Evolutionary conservation across 2,329 filamentous ascomycete species (phyloP), one percentile per base, ranked within the genome.

Genomic region (Eutypa lata): DNA sequence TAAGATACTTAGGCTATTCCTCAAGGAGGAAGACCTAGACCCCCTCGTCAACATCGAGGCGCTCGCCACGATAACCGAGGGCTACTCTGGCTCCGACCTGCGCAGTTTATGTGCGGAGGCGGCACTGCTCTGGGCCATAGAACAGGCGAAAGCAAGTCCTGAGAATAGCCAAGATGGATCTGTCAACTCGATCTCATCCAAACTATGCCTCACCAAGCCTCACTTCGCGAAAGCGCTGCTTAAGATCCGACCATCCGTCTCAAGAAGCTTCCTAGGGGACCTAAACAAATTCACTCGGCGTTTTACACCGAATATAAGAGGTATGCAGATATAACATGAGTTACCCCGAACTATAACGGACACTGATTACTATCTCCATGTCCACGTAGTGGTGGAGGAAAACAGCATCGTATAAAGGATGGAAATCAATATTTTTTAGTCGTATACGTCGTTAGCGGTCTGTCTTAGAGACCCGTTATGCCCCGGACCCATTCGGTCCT

Each of bases 61-160:
- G 8, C 60, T 80, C 3, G 75, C 77, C 2, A 67, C 63, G 24
- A 68, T 70, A 16, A 80, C 78, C 1, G 69, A 72, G 0, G 68
- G 76, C 24, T 80, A 79, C 57, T 79, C 77, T 1, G 78, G 78
- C 16, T 79, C 76, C 1, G 78, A 81, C 54, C 63, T 80, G 48
- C 80, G 79, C 63, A 80, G 77, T 54, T 63, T 80, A 21, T 73
- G 71, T 19, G 76, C 78, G 10, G 71, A 75, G 3, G 77, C 77
- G n/a, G 77, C 77, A 7, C n/a, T 22, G 8, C 40, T 21, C 7
- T 19, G n/a, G n/a, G 19, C 19, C 7, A 7, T 21, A 7, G 40
- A 43, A 14, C 40, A 43, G 40, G 2, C 2, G 40, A 4, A 43
- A 18, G n/a, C 35, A 16, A 38, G 13, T 6, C 35, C 35, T 14